Evolutionary conservation across 2,329 filamentous ascomycete species (phyloP), one percentile per base, ranked within the genome.

Genomic region (Cercospora sp.): DNA sequence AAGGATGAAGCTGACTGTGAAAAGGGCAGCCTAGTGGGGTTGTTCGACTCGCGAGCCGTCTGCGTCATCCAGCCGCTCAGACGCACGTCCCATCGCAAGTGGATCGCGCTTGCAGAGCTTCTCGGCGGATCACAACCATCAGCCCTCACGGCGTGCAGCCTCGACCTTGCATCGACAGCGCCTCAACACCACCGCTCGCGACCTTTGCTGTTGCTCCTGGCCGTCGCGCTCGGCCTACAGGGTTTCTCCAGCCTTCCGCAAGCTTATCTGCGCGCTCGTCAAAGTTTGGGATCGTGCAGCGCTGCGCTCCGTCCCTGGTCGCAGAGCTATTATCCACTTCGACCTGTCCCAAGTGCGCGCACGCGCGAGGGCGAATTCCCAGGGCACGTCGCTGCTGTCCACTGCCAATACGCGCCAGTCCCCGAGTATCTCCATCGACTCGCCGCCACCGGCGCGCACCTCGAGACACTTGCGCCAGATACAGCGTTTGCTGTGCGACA

Each of bases 401-500:
- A 74, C 60, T 60, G 65, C 69, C 63, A 65, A 60, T 45, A 23
- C 62, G 53, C 62, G 53, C 62, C 31, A 30, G 16, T 55, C 30
- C 39, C 74, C 72, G 72, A 75, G 69, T 66, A 72, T 72, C 70
- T 73, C 72, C 71, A 72, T 57, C 30, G 59, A 65, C 72, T 73
- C 73, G 75, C 73, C 74, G 74, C 74, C 73, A 72, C 74, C 69
- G 70, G 71, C 70, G 68, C 70, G 72, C 70, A 64, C 57, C 64
- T 64, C 71, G 70, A 71, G 67, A 70, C 69, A 69, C 60, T 68
- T 65, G 59, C 67, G 68, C 72, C 67, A 66, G 62, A 64, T 60
- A 60, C 64, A 63, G 67, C 70, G 65, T 61, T 69, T 55, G 67
- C 73, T 73, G 73, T 68, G 72, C 67, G 75, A 74, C 48, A 36